Evolutionary conservation across 306 rosid species (phyloP), one percentile per base, ranked within the genome.

Genomic region (Cicer bijugum): DNA sequence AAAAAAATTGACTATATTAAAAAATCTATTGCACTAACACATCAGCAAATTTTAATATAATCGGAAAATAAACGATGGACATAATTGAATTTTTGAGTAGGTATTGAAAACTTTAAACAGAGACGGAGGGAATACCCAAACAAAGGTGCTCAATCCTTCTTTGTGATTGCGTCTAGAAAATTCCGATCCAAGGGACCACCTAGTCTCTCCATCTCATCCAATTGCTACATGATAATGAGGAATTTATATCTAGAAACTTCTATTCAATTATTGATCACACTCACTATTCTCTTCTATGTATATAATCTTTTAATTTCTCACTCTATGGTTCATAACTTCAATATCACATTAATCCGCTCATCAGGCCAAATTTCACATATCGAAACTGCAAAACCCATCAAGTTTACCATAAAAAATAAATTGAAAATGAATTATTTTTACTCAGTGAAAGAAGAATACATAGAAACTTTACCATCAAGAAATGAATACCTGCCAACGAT

Each of bases 361-460:
- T 28, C 35, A 28, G 4, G 5, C 35, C 35, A 28, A 28, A 28
- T 28, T 28, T 28, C 35, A 28, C 35, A 28, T 28, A 28, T 28
- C 35, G 35, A 28, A 28, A 28, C 35, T 23, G 33, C 2, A 20
- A 20, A 20, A 20, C 23, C 23, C 33, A 23, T 23, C 33, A 23
- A 23, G 33, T 23, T 23, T 23, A 23, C 33, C 28, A 23, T 23
- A 23, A 23, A 23, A 23, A 23, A 2, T 2, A 23, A 23, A 12
- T 47, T 14, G n/a, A 57, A 0, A 50, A 67, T 93, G 98, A 85
- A 82, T 73, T 77, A 82, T 46, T 33, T 82, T 44, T 85, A 77
- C 55, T 71, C 82, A 1, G 82, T 91, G 42, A 85, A 91, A 67
- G 88, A 86, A 37, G 97, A 84, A 84, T 47, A 76, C 68, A 38